These are phyloP conservation scores for Pseudogymnoascus sp. DNA, from an alignment of 2,329 filamentous ascomycete species.

Conservation along the genomic window DNA sequence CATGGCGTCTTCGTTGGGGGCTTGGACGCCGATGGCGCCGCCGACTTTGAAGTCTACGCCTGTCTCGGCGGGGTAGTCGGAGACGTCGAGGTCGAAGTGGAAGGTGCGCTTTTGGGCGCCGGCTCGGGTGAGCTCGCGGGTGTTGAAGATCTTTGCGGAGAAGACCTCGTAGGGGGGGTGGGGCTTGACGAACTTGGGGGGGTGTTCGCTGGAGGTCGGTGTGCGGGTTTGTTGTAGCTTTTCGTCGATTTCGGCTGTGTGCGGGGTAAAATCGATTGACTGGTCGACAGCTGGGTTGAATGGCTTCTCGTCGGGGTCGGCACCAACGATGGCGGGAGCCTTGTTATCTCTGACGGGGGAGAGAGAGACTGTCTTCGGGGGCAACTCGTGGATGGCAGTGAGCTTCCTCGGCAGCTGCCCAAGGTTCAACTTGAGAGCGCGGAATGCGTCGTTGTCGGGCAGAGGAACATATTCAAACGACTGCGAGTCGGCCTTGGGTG, in stretches of 20 bases:
- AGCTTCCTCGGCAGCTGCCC: slow-evolving; percentile 65
- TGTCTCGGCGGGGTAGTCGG: slow-evolving; percentile 82
- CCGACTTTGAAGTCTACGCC: slow-evolving; percentile 91
- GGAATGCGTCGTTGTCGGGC: slow-evolving; percentile 80
- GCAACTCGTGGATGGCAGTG: slow-evolving; percentile 62
- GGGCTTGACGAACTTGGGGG: slow-evolving; percentile 84
- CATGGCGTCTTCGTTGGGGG: slow-evolving; percentile 67
- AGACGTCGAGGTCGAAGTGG: slow-evolving; percentile 95
- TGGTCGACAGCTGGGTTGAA: slow-evolving; percentile 27
- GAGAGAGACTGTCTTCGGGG: slow-evolving; percentile 67
- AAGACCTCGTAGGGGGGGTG: slow-evolving; percentile 91
- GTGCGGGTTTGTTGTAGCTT: neutral
- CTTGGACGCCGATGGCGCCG: slow-evolving; percentile 87
- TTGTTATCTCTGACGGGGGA: slow-evolving; percentile 43
- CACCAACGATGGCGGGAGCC: slow-evolving; percentile 35
- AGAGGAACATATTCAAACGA: slow-evolving; percentile 46
- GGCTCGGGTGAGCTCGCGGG: slow-evolving; percentile 76
- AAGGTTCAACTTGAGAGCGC: slow-evolving; percentile 68
- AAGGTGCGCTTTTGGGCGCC: slow-evolving; percentile 96
- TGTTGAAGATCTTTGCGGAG: slow-evolving; percentile 75
- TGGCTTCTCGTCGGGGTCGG: slow-evolving; percentile 31
- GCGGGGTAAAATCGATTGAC: slow-evolving; percentile 28
- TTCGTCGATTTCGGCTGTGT: slow-evolving; percentile 35
- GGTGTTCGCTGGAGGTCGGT: slow-evolving; percentile 51
- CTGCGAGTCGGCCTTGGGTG: slow-evolving; percentile 37